Conservation (phyloP, 306 rosid genomes). For the Quercus mongolica region DNA sequence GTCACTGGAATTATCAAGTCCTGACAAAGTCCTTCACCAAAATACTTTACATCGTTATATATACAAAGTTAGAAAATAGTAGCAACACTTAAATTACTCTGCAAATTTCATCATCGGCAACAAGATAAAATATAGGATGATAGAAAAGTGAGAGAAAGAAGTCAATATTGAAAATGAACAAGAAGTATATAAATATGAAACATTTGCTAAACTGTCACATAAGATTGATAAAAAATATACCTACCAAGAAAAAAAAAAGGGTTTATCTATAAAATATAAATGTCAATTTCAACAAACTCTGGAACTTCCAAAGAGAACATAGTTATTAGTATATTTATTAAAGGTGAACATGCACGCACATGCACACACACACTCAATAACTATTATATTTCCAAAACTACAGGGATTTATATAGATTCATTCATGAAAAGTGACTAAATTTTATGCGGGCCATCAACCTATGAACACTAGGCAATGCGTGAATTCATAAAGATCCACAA, state of each 20-base stretch:
- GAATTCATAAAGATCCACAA: no score
- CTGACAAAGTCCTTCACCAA: conserved; percentile 62
- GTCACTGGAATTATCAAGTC: conserved; percentile 90
- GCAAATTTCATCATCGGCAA: not conserved
- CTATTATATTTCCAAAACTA: not conserved
- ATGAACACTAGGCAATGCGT: no score
- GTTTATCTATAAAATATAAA: not conserved
- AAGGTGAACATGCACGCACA: not conserved
- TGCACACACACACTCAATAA: not conserved
- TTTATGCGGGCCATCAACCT: no score
- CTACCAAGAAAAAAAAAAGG: not conserved
- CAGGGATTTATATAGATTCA: no score
- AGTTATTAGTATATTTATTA: not conserved
- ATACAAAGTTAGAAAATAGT: not conserved
- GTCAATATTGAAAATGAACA: not conserved
- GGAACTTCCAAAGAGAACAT: not conserved
- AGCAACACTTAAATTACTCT: not conserved
- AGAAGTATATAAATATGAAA: not conserved
- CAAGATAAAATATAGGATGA: not conserved
- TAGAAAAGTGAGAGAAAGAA: not conserved
- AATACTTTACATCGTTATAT: conserved; percentile 6
- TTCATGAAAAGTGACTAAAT: no score
- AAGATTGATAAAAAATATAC: not conserved
- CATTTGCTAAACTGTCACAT: not conserved
- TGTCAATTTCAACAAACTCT: not conserved